Base-by-base conservation (phyloP, 2,329 filamentous ascomycete species). In the Juglanconis oblonga region DNA sequence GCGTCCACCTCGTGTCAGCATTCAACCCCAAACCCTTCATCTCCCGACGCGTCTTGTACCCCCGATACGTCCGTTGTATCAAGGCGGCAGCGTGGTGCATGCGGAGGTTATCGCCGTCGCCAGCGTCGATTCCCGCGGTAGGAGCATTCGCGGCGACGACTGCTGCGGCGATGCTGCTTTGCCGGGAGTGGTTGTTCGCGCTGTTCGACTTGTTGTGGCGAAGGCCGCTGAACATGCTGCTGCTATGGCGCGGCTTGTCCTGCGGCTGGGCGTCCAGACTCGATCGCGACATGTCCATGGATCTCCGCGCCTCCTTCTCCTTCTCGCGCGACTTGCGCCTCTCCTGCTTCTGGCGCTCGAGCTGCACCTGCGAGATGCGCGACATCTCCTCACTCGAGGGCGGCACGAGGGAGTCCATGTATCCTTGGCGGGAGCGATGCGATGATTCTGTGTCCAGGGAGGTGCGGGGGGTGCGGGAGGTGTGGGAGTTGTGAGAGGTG, bases 61-160 rank as follows among this genome's bases (percentile, higher is more conserved):
- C 91, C 38, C 92, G 82, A 71, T 92, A 96, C 32, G 87, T 89
- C 65, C 87, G 85, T 77, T 91, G 85, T 51, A 88, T 87, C 32
- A 85, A 68, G 29, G 75, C 77, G 3, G 84, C 85, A 2, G 85
- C 85, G 53, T 77, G 74, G 32, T 73, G 69, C 33, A 65, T 67
- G 7, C 70, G 51, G 31, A 64, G 50, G 4, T 68, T 66, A 5
- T 72, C 67, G 45, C 59, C 50, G 52, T 48, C 59, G 42, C 55
- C 58, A 11, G 17, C 2, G 50, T n/a, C 58, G 57, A 33, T 53
- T 63, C 38, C 52, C 50, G 14, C 55, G 29, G 50, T 60, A 4
- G 48, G 52, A 33, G 52, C 52, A 7, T 45, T 55, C 13, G 59
- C 56, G 49, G 52, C 55, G 32, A 52, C 56, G 24, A 59, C 47